Evolutionary conservation across 805 yeast genomes (phyloP), one percentile per base, ranked within the genome.

Genomic region (Candida methanosorbosa): DNA sequence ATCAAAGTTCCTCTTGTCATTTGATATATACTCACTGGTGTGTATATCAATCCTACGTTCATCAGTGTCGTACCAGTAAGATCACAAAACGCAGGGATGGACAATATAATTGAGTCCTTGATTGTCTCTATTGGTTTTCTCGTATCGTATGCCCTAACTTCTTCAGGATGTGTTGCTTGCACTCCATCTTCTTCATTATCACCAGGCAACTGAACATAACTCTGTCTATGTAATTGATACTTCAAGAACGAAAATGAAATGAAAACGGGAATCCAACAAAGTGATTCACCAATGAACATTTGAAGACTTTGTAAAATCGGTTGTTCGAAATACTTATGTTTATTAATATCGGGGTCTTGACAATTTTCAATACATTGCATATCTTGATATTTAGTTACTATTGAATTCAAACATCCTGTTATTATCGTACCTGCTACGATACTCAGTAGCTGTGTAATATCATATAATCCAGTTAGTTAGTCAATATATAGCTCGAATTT

Each of bases 1-100:
- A 83, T 83, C 28, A 81, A 60, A 0, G 86, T 72, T 3, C 94
- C 92, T 43, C 94, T 63, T n/a, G 81, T 77, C 94, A 83, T 83
- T 53, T 83, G 94, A 54, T 81, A 83, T 33, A 82, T 70, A 1
- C 87, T 79, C 8, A 82, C 92, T 0, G 92, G 90, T 1, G 78
- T 76, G 54, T 75, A 77, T 18, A 81, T 53, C 40, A 83, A 63
- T 0, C 92, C 92, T n/a, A 81, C 52, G 46, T 82, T 79, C 75
- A 82, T 68, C 43, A 83, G 56, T 0, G 92, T 82, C 1, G 94
- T 83, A 4, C 80, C 90, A 25, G 68, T 46, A 32, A 82, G 64
- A 53, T 83, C 94, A 56, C 87, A 80, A 8, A 70, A 49, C 1
- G 92, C 73, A 1, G 92, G 92, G 29, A 79, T 52, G 0, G 82